Base-by-base conservation (phyloP, 768 basidiomycete genomes). In the Leucosporidium creatinivorum region DNA sequence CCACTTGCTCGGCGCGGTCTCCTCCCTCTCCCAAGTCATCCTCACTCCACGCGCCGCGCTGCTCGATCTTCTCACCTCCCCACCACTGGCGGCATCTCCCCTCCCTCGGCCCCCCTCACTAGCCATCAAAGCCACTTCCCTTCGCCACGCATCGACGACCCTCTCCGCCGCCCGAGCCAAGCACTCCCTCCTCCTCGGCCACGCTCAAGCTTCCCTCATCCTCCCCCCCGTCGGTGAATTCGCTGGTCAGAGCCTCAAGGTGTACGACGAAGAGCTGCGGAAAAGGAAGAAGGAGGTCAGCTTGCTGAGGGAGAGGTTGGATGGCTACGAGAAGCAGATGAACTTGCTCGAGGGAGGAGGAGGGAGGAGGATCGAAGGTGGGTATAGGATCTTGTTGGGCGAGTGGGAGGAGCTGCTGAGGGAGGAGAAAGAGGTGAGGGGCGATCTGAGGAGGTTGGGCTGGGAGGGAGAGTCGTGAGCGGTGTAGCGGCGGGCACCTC, bases 11-110 rank as follows among this genome's bases (percentile, higher is more conserved):
- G 9, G 3, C 52, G 13, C 52, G 52, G 26, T 25, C 30, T 54
- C 52, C 26, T 28, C 52, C 52, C 52, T 54, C 52, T 30, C 25
- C 52, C 8, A 17, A 12, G 6, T 28, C 52, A 25, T 54, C 52
- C 31, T 50, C 36, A 19, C 62, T 58, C 62, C 58, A 58, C 21
- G 67, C 66, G 23, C 12, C 5, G 6, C 44, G 8, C 44, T 67
- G 54, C 56, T 47, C 31, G 23, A 21, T 5, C 66, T 25, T 39
- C 65, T 67, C 50, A 57, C 69, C 2, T 67, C 66, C 50, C 25
- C 6, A 36, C 7, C 66, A 61, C 56, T 67, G 62, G 23, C 69
- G 60, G 18, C 55, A 26, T 5, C n/a, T 47, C 17, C 17, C 52
- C 52, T 54, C 30, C 52, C 52, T 21, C 3, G 8, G 0, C 52